A percentile compares a stretch with the other conserved stretches of the same genome.
Conservation (phyloP, 495 filamentous ascomycete species). For the Thermothielavioides terrestris region DNA sequence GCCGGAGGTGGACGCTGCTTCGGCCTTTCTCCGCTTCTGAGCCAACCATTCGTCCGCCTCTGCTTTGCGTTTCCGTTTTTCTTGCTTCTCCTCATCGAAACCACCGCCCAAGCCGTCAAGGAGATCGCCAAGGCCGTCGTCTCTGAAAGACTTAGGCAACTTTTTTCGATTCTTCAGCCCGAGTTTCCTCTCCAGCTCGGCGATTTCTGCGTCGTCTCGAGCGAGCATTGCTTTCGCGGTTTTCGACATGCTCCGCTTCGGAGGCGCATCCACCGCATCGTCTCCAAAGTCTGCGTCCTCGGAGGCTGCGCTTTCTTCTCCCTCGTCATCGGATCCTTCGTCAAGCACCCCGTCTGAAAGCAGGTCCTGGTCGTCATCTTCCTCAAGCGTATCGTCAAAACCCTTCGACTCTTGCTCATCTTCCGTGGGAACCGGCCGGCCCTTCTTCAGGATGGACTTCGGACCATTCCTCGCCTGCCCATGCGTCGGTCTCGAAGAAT, state of each 20-base stretch:
- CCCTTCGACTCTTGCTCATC: constrained; percentile 8
- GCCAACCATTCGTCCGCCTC: constrained; percentile 47
- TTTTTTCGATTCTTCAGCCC: constrained; percentile 74
- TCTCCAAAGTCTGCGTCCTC: constrained; percentile 16
- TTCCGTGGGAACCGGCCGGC: constrained; percentile 5
- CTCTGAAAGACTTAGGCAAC: constrained; percentile 63
- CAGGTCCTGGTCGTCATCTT: constrained; percentile 18
- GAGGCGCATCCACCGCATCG: constrained; percentile 16
- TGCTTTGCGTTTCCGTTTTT: constrained; percentile 59
- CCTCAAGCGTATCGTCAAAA: constrained; percentile 16
- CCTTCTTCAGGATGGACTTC: constrained; percentile 15
- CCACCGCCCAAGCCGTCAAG: constrained; percentile 59
- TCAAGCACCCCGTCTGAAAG: constrained; percentile 16
- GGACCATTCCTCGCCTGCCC: neutral
- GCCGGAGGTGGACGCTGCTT: constrained; percentile 15
- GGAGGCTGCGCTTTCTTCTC: constrained; percentile 33
- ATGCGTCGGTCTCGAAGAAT: too few relatives aligned
- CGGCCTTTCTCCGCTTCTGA: constrained; percentile 39
- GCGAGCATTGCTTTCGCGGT: constrained; percentile 55
- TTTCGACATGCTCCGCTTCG: constrained; percentile 40
- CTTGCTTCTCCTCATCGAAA: constrained; percentile 44
- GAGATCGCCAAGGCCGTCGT: constrained; percentile 77
- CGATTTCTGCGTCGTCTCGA: constrained; percentile 79
- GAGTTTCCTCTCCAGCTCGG: constrained; percentile 78
- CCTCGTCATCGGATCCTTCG: constrained; percentile 24